These are phyloP conservation scores for Pulveroboletus frians DNA, from an alignment of 768 basidiomycete species.

Conservation along the genomic window DNA sequence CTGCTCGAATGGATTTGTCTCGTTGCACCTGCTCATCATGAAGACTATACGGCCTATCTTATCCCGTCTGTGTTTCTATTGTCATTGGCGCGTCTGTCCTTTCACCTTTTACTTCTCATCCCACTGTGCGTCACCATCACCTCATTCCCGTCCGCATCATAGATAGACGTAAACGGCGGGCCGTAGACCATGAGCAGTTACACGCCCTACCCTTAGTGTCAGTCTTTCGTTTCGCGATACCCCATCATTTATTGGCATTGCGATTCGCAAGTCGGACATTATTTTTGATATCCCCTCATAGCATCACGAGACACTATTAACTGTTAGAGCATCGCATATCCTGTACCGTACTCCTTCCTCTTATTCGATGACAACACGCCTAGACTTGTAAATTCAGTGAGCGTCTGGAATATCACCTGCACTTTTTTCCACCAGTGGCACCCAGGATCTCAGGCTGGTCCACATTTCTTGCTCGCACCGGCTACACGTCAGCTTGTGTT, in stretches of 20 bases:
- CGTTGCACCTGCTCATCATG: slow-evolving; percentile 49
- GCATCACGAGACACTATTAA: slow-evolving; percentile 59
- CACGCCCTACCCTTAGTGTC: slow-evolving; percentile 36
- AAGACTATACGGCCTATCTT: slow-evolving; percentile 40
- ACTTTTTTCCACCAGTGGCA: slow-evolving; percentile 7
- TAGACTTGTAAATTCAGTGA: slow-evolving; percentile 10
- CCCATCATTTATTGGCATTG: slow-evolving; percentile 39
- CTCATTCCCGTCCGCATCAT: slow-evolving; percentile 30
- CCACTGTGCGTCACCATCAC: slow-evolving; percentile 23
- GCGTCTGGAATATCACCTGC: background rate
- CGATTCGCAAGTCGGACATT: slow-evolving; percentile 46
- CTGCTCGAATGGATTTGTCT: slow-evolving; percentile 59
- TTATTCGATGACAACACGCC: slow-evolving; percentile 20
- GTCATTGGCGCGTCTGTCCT: slow-evolving; percentile 28
- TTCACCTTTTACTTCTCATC: slow-evolving; percentile 7
- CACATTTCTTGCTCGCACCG: background rate
- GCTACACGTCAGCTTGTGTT: slow-evolving; percentile 30
- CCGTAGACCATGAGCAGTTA: slow-evolving; percentile 43
- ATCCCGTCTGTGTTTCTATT: slow-evolving; percentile 38
- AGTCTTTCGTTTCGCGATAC: slow-evolving; percentile 51
- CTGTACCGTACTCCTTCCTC: slow-evolving; percentile 36
- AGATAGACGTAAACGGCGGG: slow-evolving; percentile 43
- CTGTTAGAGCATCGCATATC: slow-evolving; percentile 64
- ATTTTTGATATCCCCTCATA: slow-evolving; percentile 33
- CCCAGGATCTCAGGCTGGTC: slow-evolving; percentile 12